Conservation (phyloP, 495 filamentous ascomycete species). For the Bacidia gigantensis region DNA sequence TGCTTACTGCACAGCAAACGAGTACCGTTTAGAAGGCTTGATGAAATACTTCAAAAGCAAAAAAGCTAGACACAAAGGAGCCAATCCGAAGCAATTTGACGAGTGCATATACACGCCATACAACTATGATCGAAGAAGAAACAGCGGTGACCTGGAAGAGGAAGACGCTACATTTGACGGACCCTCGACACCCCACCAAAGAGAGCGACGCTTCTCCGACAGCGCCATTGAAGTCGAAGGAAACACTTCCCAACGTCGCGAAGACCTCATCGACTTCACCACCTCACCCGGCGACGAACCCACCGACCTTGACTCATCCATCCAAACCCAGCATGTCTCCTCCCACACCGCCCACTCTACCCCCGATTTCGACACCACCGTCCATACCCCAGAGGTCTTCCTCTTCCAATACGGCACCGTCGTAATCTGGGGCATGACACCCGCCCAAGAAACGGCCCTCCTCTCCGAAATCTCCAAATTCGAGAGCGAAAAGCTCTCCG, state of each 20-base stretch:
- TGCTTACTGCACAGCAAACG: constrained; percentile 87
- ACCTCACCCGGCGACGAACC: constrained; percentile 21
- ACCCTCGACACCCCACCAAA: constrained; percentile 16
- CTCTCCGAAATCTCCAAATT: constrained; percentile 93
- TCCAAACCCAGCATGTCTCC: constrained; percentile 22
- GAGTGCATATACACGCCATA: constrained; percentile 95
- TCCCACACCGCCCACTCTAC: constrained; percentile 10
- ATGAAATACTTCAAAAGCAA: constrained; percentile 81
- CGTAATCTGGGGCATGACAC: constrained; percentile 98
- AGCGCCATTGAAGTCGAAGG: constrained; percentile 45
- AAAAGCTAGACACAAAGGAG: constrained; percentile 53
- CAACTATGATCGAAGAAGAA: constrained; percentile 43
- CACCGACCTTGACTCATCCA: constrained; percentile 14
- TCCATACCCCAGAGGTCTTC: constrained; percentile 88
- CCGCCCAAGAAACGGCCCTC: constrained; percentile 70
- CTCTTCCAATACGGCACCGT: constrained; percentile 97
- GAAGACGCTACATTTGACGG: constrained; percentile 6
- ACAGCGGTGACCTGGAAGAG: constrained; percentile 17
- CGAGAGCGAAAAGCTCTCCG: constrained; percentile 73
- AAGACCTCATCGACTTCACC: constrained; percentile 41
- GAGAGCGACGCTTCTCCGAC: constrained; percentile 54
- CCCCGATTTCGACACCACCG: constrained; percentile 54
- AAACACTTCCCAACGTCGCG: constrained; percentile 32
- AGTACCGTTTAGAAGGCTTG: constrained; percentile 73
- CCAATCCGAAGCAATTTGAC: constrained; percentile 82